Evolutionary conservation across 305 asterid species (phyloP), one percentile per base, ranked within the genome.

Genomic region (Plantago coronopus): DNA sequence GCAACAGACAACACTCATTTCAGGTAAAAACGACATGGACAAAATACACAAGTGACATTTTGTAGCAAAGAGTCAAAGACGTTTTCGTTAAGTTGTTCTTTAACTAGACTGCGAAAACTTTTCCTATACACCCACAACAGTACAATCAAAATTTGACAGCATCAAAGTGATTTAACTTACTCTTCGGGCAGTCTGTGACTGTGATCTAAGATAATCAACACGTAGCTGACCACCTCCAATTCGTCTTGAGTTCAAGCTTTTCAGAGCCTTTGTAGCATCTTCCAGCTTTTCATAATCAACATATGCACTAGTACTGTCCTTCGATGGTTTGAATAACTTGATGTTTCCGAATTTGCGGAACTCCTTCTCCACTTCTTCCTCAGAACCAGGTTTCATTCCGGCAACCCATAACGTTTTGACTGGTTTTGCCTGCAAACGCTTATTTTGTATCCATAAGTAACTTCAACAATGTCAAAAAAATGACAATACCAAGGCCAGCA

Each of bases 371-470:
- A 93, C 55, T 63, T 83, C 96, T 76, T 93, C 97, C 70, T 78
- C 87, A 48, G 90, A 65, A 56, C 83, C 71, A 62, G 95, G 82
- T 51, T 76, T 66, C 50, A 93, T 74, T 65, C 99, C 99, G 65
- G 96, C 86, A 49, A 93, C 97, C 99, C 99, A 89, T 77, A 93
- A 74, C 66, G 88, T 93, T 76, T 89, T 93, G 67, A 91, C 83
- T 51, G 99, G 99, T 69, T 79, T 93, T 69, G 99, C 97, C 99
- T 93, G 85, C 56, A 75, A 71, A 64, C 59, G 61, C 62, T 67
- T 75, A 11, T 12, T 10, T 2, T 31, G 5, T 4, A 29, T 46
- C 18, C 19, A 34, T 18, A 59, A 63, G 50, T 63, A 68, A 72
- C 34, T 62, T n/a, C 48, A 11, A 59, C 17, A 37, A 20, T 23